phyloP scores from a whole-genome alignment of 768 basidiomycete species.

The Tylopilus rubrobrunneus region DNA sequence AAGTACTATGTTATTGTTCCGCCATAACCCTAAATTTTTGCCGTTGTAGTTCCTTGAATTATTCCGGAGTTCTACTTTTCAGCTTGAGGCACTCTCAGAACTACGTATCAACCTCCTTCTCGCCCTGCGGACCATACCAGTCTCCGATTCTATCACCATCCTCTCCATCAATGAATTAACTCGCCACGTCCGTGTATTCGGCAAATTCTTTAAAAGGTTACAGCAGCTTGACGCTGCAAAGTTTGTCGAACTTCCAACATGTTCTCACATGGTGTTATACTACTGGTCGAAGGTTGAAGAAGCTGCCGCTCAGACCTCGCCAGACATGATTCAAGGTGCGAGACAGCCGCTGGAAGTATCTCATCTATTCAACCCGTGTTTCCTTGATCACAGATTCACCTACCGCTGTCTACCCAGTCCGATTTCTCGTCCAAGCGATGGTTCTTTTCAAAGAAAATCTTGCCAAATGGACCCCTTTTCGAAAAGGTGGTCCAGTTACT shows the following conservation, averaged over 20 bases:
- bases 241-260: constrained; percentile 62
- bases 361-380: not conserved
- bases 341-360: not conserved
- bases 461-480: constrained; percentile 67
- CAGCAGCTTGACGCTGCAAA: constrained; percentile 57
- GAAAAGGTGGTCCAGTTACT: constrained; percentile 57
- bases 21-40: constrained; percentile 1
- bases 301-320: constrained; percentile 50
- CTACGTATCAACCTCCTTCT: constrained; percentile 54
- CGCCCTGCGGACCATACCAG: constrained; percentile 35
- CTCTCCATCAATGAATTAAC: constrained; percentile 57
- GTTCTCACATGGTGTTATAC: constrained; percentile 65
- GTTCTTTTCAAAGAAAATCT: constrained; percentile 82
- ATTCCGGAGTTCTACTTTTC: constrained; percentile 55
- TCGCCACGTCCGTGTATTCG: constrained; percentile 66
- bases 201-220: constrained; percentile 76
- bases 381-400: constrained; percentile 46
- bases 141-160: constrained; percentile 34
- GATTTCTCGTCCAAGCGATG: constrained; percentile 80
- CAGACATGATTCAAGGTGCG: constrained; percentile 55
- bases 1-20: constrained; percentile 15
- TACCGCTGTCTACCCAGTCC: constrained; percentile 67
- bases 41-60: constrained; percentile 51
- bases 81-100: constrained; percentile 52
- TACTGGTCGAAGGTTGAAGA: constrained; percentile 80